Evolutionary conservation across 192 early-diverging fungal species (phyloP), one percentile per base, ranked within the genome.

Genomic region (Linnemannia schmuckeri): DNA sequence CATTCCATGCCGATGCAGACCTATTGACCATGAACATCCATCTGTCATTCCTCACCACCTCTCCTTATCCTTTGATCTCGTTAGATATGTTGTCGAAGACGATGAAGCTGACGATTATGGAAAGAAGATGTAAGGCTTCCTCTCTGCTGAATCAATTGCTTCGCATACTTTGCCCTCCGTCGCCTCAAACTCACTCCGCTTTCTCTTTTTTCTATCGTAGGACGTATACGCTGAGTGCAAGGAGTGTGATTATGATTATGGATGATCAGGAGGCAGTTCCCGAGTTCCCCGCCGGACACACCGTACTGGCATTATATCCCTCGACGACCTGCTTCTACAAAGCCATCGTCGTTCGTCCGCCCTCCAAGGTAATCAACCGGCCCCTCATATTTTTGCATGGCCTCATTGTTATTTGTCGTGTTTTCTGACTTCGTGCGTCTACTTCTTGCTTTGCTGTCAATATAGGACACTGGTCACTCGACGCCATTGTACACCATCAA

Each of bases 241-340:
- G 89, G 68, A 82, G 90, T 69, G 87, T 93, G 15, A 89, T 90
- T 22, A 80, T 80, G 70, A 92, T 93, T 77, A 83, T 85, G 49
- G 82, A 91, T 68, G 82, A 81, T 13, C 81, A 82, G 69, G 90
- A 93, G 37, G 76, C 74, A 15, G 69, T 82, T 24, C 78, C 88
- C 3, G 90, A 92, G 68, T 88, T 91, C 54, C 74, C 88, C 47
- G 76, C 83, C 17, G 87, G 87, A 2, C 83, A 83, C 10, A 86
- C 89, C 41, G 91, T 93, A 12, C 44, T 93, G 70, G 92, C 92
- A 6, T 66, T 93, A 12, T 93, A 93, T 74, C 91, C 92, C 20
- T 83, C 82, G 13, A 93, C 92, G 6, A 93, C 92, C 18, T 93
- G 92, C 70, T 93, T 93, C 78, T 93, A 93, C 74, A 89, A 89